These are phyloP conservation scores for Solanum chmielewskii DNA, from an alignment of 257 asterid species.

Conservation along the genomic window DNA sequence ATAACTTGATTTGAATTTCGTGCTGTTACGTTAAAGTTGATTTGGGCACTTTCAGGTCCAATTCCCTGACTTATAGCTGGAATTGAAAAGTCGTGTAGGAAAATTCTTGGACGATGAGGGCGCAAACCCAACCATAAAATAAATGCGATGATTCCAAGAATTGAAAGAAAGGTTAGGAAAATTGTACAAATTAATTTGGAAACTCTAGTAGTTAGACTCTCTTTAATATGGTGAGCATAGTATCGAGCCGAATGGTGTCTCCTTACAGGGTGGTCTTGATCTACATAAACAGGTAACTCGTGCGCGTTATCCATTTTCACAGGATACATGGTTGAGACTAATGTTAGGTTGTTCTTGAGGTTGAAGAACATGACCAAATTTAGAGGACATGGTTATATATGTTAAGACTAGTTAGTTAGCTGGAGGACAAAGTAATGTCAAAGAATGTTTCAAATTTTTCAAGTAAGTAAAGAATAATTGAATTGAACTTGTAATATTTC, in stretches of 20 bases:
- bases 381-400: background rate
- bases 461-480: background rate
- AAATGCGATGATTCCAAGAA: constrained; percentile 57
- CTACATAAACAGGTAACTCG: constrained; percentile 21
- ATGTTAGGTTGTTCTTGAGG: background rate
- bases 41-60: constrained; percentile 30
- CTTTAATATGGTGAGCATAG: constrained; percentile 75
- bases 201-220: constrained; percentile 60
- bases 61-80: constrained; percentile 27
- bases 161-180: constrained; percentile 41
- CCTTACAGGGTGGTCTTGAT: constrained; percentile 15
- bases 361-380: background rate
- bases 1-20: constrained; percentile 61
- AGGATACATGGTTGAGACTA: background rate
- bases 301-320: constrained; percentile 12
- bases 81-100: constrained; percentile 45
- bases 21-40: constrained; percentile 51
- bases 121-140: constrained; percentile 83
- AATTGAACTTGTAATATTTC: background rate
- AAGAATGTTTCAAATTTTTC: background rate
- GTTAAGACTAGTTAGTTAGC: background rate
- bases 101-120: constrained; percentile 83
- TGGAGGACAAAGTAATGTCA: background rate
- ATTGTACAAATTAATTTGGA: constrained; percentile 67
- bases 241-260: constrained; percentile 70